Evolutionary conservation across 2,329 filamentous ascomycete genomes (phyloP), one percentile per base, ranked within the genome.

Genomic region (Dactylellina sp.): DNA sequence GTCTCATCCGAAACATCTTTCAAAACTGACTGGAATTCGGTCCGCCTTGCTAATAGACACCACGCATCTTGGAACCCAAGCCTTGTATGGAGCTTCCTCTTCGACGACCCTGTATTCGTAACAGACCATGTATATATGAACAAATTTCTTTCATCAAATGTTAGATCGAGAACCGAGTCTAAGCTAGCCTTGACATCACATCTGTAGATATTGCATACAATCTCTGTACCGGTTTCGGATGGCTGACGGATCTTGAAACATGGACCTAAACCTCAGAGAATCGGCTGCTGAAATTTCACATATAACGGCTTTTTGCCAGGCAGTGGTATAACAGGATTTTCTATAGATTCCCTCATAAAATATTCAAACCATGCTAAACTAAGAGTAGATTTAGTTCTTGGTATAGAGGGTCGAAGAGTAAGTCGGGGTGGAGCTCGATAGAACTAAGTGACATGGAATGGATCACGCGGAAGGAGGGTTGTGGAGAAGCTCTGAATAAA

Each of bases 391-490:
- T n/a, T 28, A 49, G 20, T 35, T 5, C 1, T 14, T 55, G 32
- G 4, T 11, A 22, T 9, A 22, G 25, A 56, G 22, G 61, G 68
- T 32, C 60, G 16, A 56, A 55, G 47, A 59, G 40, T 46, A 59
- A 11, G 16, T 16, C 28, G 28, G 18, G 39, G 60, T 72, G 68
- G 68, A 65, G 53, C 60, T 55, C 49, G 35, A 74, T 50, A 20
- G 40, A 40, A 20, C 3, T 57, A 7, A 37, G 62, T 49, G 18
- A 28, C 22, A 57, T 44, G 7, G 53, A 56, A 74, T 62, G 25
- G 61, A 66, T 74, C 70, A 66, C 70, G 70, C 70, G 70, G 70
- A 53, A 74, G 25, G 61, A 50, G 47, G 61, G 52, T 49, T 57
- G 62, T 50, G 62, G 62, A 59, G 62, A 50, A 57, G 22, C 50